A percentile compares a stretch with the other conserved stretches of the same genome.
Conservation (phyloP, 1,284 basidiomycete species). For the Trichosporon coremiiforme region DNA sequence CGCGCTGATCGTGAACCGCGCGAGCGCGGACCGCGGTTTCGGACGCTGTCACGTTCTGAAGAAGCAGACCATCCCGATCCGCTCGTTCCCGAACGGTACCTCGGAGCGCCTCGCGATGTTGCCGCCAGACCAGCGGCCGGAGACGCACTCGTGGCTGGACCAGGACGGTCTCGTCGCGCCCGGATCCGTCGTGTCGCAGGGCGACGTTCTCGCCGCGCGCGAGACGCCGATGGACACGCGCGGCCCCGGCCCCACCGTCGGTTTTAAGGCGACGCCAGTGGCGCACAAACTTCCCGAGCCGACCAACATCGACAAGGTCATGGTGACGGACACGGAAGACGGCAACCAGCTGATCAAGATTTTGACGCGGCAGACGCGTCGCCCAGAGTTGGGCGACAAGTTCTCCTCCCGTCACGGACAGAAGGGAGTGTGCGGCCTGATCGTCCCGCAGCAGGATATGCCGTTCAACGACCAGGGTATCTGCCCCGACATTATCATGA, state of each 20-base stretch:
- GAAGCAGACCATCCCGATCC: slow-evolving; percentile 90
- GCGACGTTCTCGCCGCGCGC: slow-evolving; percentile 95
- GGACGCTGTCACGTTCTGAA: slow-evolving; percentile 96
- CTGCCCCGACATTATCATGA: slow-evolving; percentile 98
- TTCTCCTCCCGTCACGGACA: slow-evolving; percentile 98
- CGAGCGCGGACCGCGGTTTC: slow-evolving; percentile 94
- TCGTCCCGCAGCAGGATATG: slow-evolving; percentile 98
- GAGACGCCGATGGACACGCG: slow-evolving; percentile 84
- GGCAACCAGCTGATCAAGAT: slow-evolving; percentile 99
- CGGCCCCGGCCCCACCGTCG: slow-evolving; percentile 60
- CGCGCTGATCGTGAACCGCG: slow-evolving; percentile 92
- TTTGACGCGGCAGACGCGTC: slow-evolving; percentile 90
- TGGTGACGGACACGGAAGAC: slow-evolving; percentile 90
- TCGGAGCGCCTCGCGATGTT: slow-evolving; percentile 81
- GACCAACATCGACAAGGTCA: slow-evolving; percentile 94
- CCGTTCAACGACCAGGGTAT: slow-evolving; percentile 99
- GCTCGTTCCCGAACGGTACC: slow-evolving; percentile 97
- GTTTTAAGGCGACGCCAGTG: slow-evolving; percentile 84
- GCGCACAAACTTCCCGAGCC: slow-evolving; percentile 89
- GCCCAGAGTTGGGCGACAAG: slow-evolving; percentile 97
- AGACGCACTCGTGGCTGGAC: slow-evolving; percentile 84
- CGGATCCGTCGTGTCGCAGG: slow-evolving; percentile 88
- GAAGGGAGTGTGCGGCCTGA: slow-evolving; percentile 97
- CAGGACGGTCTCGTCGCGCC: slow-evolving; percentile 95
- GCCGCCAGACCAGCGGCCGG: slow-evolving; percentile 72